These are phyloP conservation scores for Myriosclerotinia scirpicola DNA, from an alignment of 2,329 filamentous ascomycete genomes.

Conservation along the genomic window DNA sequence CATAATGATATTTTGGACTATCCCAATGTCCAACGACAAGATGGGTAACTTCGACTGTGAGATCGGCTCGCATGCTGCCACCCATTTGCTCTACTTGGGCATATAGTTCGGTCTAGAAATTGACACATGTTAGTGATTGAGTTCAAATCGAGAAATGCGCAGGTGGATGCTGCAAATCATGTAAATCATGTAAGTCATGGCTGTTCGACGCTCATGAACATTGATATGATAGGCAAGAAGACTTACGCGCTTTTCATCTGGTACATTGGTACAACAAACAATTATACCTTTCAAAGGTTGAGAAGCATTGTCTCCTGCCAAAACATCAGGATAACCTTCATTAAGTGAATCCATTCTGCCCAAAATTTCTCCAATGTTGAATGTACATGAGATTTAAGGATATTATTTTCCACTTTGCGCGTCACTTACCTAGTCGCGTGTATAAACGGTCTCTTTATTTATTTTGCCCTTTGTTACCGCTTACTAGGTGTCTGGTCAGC, in stretches of 20 bases:
- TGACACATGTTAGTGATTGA: slow-evolving; percentile 14
- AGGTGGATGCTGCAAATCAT: not conserved
- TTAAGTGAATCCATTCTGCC: slow-evolving; percentile 4
- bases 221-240: slow-evolving; percentile 23
- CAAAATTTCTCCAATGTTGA: slow-evolving; percentile 3
- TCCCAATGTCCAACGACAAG: slow-evolving; percentile 86
- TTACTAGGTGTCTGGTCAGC: not conserved
- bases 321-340: not conserved
- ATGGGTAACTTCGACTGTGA: slow-evolving; percentile 95
- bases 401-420: slow-evolving; percentile 19
- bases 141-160: not conserved
- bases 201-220: not conserved
- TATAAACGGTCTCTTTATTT: not conserved
- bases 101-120: slow-evolving; percentile 53
- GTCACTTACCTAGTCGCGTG: slow-evolving; percentile 11
- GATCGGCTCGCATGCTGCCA: slow-evolving; percentile 81
- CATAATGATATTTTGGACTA: slow-evolving; percentile 93
- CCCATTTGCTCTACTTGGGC: slow-evolving; percentile 76
- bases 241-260: slow-evolving; percentile 73
- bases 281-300: slow-evolving; percentile 65
- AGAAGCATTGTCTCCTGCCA: slow-evolving; percentile 28
- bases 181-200: not conserved
- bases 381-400: slow-evolving; percentile 12
- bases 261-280: slow-evolving; percentile 84
- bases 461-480: slow-evolving; percentile 18